phyloP scores from a whole-genome alignment of 495 filamentous ascomycete species.

The Aspergillus coremiiformis region DNA sequence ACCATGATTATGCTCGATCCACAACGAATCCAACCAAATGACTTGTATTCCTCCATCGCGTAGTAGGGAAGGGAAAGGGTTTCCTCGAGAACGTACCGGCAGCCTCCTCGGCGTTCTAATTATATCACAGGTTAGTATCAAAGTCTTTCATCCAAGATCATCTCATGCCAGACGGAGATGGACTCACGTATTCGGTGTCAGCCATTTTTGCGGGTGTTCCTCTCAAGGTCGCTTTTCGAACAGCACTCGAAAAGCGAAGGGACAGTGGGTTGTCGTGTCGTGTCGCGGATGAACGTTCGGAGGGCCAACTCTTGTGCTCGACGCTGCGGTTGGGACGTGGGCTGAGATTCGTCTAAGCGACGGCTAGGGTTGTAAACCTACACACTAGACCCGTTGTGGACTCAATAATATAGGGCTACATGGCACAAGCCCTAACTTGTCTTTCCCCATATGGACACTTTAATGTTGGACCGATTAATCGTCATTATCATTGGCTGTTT shows the following conservation, averaged over 20 bases:
- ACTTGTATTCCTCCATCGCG: background rate
- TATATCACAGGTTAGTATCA: slow-evolving; percentile 32
- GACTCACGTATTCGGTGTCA: slow-evolving; percentile 84
- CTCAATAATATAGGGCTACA: slow-evolving; percentile 6
- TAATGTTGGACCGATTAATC: background rate
- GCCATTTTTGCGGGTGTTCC: slow-evolving; percentile 72
- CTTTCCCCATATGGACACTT: background rate
- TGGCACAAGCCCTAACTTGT: slow-evolving; percentile 1
- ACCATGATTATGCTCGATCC: slow-evolving; percentile 1
- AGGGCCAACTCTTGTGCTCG: slow-evolving; percentile 21
- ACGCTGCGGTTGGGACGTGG: slow-evolving; percentile 34
- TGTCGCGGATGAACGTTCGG: slow-evolving; percentile 37
- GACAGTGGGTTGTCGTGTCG: slow-evolving; percentile 42
- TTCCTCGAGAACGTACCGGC: slow-evolving; percentile 56
- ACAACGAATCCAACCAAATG: slow-evolving; percentile 1
- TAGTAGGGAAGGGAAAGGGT: background rate
- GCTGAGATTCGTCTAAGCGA: slow-evolving; percentile 42
- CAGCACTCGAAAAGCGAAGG: slow-evolving; percentile 45
- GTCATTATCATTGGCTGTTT: background rate
- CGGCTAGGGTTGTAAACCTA: slow-evolving; percentile 40
- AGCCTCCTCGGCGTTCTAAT: slow-evolving; percentile 87
- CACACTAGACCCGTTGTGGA: slow-evolving; percentile 26
- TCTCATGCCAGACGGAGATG: background rate
- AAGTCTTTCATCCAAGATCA: background rate
- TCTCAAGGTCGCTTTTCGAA: slow-evolving; percentile 46